Base-by-base conservation (phyloP, 306 rosid genomes). In the Sesbania bispinosa region DNA sequence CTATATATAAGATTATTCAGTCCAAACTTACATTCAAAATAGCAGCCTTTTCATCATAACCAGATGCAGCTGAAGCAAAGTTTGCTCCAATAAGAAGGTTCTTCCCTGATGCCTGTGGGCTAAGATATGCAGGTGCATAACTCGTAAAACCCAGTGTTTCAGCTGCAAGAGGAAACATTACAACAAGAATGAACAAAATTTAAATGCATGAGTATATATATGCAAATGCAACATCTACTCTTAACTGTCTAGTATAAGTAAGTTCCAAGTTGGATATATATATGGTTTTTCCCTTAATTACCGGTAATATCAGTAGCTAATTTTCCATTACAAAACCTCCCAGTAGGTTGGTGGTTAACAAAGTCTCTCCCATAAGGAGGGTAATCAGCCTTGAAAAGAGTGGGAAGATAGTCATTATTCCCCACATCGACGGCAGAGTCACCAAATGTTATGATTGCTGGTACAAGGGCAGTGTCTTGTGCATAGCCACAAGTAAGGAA, bases 301-400 rank as follows among this genome's bases (percentile, higher is more conserved):
- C 97, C 99, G 43, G 96, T 95, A 73, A 89, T 67, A 80, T 94
- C 99, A 76, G 97, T 95, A 41, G 97, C 99, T 57, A 95, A 74
- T 72, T 95, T 95, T 0, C 99, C 97, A 75, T 95, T 92, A 78
- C 97, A 89, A 66, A 95, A 95, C 81, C 99, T 89, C 16, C 99
- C 97, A 6, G 99, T 91, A 19, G 97, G 78, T 68, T 89, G 85
- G n/a, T 92, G 96, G 52, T 80, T 92, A 57, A 67, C 71, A 63
- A 85, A 95, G 78, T 95, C 99, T 60, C 92, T 95, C 18, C 99
- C 99, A 82, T 95, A 95, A 73, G 99, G 99, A 85, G 96, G 97
- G 62, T 86, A 89, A 77, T 95, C 18, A 52, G 97, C 97, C 83
- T 85, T 95, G 84, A 77, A 95, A 67, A 95, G 18, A 4, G 97